These are phyloP conservation scores for Plectosphaerella cucumerina DNA, from an alignment of 2,329 filamentous ascomycete genomes.

Conservation along the genomic window DNA sequence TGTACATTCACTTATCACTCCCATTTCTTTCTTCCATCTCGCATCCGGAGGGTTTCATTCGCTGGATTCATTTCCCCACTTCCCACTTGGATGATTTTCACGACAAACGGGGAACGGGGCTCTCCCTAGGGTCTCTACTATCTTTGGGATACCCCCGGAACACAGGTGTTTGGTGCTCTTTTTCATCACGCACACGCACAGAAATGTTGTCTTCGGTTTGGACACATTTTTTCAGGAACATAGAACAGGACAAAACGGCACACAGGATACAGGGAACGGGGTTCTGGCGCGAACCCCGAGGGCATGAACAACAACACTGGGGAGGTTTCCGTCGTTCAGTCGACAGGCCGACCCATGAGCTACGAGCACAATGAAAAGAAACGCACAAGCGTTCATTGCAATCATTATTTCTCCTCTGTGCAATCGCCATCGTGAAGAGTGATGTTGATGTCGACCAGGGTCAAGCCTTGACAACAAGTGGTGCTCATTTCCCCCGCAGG, in stretches of 20 bases:
- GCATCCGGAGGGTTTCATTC: conserved; percentile 14
- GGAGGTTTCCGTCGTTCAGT: no score
- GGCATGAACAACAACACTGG: background rate
- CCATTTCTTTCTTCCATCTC: conserved; percentile 17
- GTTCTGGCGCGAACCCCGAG: background rate
- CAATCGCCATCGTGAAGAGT: no score
- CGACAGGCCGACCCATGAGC: background rate
- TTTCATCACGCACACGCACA: background rate
- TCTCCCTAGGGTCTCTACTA: background rate
- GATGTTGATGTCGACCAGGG: no score
- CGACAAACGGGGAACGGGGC: background rate
- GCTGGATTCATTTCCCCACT: conserved; percentile 8
- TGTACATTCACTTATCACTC: conserved; percentile 25
- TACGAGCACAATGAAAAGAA: background rate
- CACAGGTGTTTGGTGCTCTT: conserved; percentile 11
- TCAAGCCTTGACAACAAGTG: background rate
- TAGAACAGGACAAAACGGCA: conserved; percentile 9
- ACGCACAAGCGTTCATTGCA: background rate
- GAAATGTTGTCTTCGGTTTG: no score
- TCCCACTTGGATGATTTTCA: conserved; percentile 9
- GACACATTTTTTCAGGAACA: background rate
- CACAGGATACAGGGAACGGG: conserved; percentile 1
- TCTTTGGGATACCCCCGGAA: background rate
- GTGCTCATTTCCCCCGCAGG: background rate
- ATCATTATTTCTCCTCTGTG: no score